These are phyloP conservation scores for Pilasporangium apinafurcum DNA, from an alignment of 352 stramenopile species.

Conservation along the genomic window DNA sequence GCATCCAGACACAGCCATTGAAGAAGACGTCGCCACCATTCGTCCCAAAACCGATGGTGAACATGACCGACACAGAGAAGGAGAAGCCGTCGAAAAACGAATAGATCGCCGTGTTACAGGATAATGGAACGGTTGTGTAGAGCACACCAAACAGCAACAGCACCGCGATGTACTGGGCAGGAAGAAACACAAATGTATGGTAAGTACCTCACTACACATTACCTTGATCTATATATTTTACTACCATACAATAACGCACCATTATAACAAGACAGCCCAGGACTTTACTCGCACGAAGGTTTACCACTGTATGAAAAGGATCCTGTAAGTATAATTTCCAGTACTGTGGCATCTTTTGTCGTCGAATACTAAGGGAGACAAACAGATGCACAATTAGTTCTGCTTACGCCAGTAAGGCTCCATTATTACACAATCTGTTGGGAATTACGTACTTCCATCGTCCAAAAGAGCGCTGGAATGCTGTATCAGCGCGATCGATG, in stretches of 20 bases:
- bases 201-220: constrained; percentile 3
- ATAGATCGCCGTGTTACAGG: constrained; percentile 64
- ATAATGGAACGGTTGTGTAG: constrained; percentile 61
- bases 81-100: constrained; percentile 73
- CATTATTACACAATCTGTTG: too few relatives aligned
- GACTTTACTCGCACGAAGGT: constrained; percentile 80
- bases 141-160: constrained; percentile 63
- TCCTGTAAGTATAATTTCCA: constrained; percentile 83
- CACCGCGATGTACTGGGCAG: constrained; percentile 52
- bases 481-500: constrained; percentile 64
- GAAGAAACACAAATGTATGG: not conserved
- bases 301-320: constrained; percentile 79
- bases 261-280: constrained; percentile 24
- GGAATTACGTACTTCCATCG: constrained; percentile 64
- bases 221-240: not conserved
- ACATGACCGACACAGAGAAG: constrained; percentile 76
- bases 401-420: too few relatives aligned
- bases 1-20: constrained; percentile 87
- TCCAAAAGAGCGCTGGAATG: constrained; percentile 61
- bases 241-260: constrained; percentile 12
- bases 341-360: constrained; percentile 69
- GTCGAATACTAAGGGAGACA: constrained; percentile 47
- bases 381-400: not conserved
- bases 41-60: constrained; percentile 77
- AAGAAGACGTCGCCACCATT: constrained; percentile 87